Percentiles rank a stretch among this genome's conserved stretches.
Evolutionary conservation across 1,284 basidiomycete species (phyloP).

Genomic region (Ganoderma leucocontextum): DNA sequence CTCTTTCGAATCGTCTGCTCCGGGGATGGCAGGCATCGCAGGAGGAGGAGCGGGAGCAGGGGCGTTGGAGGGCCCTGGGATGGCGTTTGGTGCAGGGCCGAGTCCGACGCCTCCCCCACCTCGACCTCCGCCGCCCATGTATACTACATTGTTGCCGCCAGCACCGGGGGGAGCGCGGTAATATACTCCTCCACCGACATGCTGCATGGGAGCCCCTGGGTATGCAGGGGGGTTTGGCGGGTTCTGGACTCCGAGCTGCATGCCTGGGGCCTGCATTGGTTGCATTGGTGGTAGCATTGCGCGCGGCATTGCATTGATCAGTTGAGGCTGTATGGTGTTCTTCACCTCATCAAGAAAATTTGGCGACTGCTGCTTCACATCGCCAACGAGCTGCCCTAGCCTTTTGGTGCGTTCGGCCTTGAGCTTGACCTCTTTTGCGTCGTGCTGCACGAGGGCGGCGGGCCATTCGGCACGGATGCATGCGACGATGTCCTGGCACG

Average conservation of each 20-base stretch:
- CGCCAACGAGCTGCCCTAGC: not conserved
- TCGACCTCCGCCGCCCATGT: not conserved
- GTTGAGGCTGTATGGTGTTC: not conserved
- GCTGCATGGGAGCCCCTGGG: no score
- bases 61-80: constrained; percentile 1
- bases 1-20: constrained; percentile 16
- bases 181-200: no score
- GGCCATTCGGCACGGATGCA: constrained; percentile 44
- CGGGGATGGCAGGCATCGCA: not conserved
- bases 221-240: not conserved
- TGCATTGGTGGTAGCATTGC: not conserved
- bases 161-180: no score
- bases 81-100: not conserved
- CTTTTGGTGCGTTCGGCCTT: not conserved
- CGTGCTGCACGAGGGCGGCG: constrained; percentile 39
- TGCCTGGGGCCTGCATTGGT: not conserved
- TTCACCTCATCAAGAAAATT: not conserved
- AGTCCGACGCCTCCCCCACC: not conserved
- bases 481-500: constrained; percentile 39
- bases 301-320: not conserved
- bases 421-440: constrained; percentile 32
- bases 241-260: not conserved
- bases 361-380: not conserved
- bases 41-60: not conserved
- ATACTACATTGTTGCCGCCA: not conserved